These are phyloP conservation scores for Pyricularia grisea DNA, from an alignment of 2,329 filamentous ascomycete species.

Conservation along the genomic window DNA sequence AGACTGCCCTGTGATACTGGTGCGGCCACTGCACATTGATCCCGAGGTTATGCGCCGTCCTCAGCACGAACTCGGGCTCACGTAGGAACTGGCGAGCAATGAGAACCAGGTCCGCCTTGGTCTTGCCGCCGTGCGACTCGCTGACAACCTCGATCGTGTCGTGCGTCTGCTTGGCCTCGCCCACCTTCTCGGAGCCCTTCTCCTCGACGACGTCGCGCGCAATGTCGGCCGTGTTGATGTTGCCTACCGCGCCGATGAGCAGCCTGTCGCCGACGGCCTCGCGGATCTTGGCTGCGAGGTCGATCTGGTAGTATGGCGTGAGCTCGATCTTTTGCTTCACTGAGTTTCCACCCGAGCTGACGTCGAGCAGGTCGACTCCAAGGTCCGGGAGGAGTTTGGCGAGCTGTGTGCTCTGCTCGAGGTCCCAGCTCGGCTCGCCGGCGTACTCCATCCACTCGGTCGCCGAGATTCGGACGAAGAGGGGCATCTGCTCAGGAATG, in stretches of 20 bases:
- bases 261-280: slow-evolving; percentile 49
- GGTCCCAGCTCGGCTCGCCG: slow-evolving; percentile 49
- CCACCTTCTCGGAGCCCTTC: slow-evolving; percentile 21
- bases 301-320: slow-evolving; percentile 62
- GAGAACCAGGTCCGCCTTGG: slow-evolving; percentile 60
- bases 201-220: slow-evolving; percentile 51
- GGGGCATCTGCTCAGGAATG: slow-evolving; percentile 43
- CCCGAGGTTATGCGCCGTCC: slow-evolving; percentile 61
- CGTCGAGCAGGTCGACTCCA: slow-evolving; percentile 77
- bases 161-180: slow-evolving; percentile 20
- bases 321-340: slow-evolving; percentile 48
- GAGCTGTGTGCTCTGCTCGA: slow-evolving; percentile 58
- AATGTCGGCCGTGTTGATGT: slow-evolving; percentile 59
- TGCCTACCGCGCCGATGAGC: slow-evolving; percentile 65
- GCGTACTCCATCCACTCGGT: slow-evolving; percentile 52
- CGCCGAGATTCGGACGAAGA: slow-evolving; percentile 50
- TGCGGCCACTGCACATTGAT: slow-evolving; percentile 63
- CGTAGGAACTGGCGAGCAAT: slow-evolving; percentile 70
- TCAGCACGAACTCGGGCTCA: slow-evolving; percentile 70
- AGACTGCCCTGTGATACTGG: slow-evolving; percentile 42
- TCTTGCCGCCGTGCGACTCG: slow-evolving; percentile 22
- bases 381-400: slow-evolving; percentile 59
- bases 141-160: slow-evolving; percentile 31
- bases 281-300: slow-evolving; percentile 64
- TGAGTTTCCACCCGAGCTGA: slow-evolving; percentile 68